Evolutionary conservation across 768 basidiomycete species (phyloP).

Genomic region (Pleurotus citrinopileatus): DNA sequence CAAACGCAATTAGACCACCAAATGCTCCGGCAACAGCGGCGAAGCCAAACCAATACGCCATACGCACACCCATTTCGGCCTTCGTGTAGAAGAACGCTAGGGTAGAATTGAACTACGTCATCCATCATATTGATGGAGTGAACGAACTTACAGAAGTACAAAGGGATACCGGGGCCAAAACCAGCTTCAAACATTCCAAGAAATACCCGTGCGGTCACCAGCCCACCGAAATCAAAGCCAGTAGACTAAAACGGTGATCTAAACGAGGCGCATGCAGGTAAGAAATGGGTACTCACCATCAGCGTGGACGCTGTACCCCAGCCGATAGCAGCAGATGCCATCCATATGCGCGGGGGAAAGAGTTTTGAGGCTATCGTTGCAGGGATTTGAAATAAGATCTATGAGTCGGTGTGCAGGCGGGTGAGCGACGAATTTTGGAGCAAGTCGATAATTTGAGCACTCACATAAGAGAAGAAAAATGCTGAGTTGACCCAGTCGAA

Average conservation of each 20-base stretch:
- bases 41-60: conserved; percentile 84
- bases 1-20: conserved; percentile 81
- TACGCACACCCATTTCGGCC: conserved; percentile 66
- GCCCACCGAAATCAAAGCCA: conserved; percentile 55
- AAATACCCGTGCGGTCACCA: conserved; percentile 55
- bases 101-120: not conserved
- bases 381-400: conserved; percentile 73
- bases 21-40: conserved; percentile 85
- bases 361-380: conserved; percentile 65
- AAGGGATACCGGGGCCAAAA: conserved; percentile 73
- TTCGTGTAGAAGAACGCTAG: conserved; percentile 78
- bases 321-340: conserved; percentile 61
- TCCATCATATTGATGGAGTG: not conserved
- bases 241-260: conserved; percentile 44
- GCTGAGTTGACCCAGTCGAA: conserved; percentile 78
- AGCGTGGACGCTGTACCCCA: conserved; percentile 78
- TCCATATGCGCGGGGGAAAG: conserved; percentile 64
- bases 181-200: conserved; percentile 79
- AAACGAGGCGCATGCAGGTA: not conserved
- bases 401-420: not conserved
- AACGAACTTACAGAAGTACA: conserved; percentile 65
- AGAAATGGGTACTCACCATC: conserved; percentile 42
- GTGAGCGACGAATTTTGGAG: conserved; percentile 10
- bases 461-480: conserved; percentile 79
- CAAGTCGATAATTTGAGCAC: no score